Conservation (phyloP, 1,284 basidiomycete species). For the Phaffia rhodozyma region DNA sequence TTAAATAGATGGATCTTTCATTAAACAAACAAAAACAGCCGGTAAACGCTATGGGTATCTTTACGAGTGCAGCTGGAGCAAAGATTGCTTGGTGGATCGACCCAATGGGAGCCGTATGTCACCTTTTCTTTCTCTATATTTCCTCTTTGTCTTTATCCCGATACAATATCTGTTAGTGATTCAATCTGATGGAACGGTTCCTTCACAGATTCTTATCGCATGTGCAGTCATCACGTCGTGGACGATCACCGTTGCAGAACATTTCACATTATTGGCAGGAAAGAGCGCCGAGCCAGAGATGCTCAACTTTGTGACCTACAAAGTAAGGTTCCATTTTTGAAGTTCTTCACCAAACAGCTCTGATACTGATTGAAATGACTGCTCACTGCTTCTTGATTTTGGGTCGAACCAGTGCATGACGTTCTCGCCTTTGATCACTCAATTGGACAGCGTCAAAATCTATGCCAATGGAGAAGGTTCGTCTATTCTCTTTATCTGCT, state of each 20-base stretch:
- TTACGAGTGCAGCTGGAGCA: conserved; percentile 82
- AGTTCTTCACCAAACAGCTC: background rate
- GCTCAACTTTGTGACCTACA: conserved; percentile 82
- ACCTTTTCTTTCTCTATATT: conserved; percentile 1
- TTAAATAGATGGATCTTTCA: background rate
- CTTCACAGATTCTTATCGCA: conserved; percentile 52
- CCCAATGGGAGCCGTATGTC: conserved; percentile 19
- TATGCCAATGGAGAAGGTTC: conserved; percentile 52
- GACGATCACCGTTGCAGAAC: conserved; percentile 57
- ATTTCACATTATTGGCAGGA: conserved; percentile 82
- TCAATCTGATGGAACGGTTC: conserved; percentile 31
- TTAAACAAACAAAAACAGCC: conserved; percentile 13
- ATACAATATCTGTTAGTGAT: background rate
- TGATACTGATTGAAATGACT: background rate
- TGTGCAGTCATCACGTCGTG: conserved; percentile 69
- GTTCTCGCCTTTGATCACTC: conserved; percentile 71
- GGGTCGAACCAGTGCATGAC: conserved; percentile 46
- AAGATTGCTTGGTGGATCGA: conserved; percentile 43
- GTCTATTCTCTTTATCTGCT: conserved; percentile 28
- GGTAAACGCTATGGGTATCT: conserved; percentile 50
- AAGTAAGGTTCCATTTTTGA: conserved; percentile 34
- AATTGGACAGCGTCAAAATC: conserved; percentile 76
- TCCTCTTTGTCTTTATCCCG: background rate
- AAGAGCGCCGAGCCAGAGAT: conserved; percentile 79
- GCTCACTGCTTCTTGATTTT: background rate